A percentile compares a stretch with the other conserved stretches of the same genome.
Evolutionary conservation across 2,329 filamentous ascomycete species (phyloP).

Genomic region (Apiospora koreana): DNA sequence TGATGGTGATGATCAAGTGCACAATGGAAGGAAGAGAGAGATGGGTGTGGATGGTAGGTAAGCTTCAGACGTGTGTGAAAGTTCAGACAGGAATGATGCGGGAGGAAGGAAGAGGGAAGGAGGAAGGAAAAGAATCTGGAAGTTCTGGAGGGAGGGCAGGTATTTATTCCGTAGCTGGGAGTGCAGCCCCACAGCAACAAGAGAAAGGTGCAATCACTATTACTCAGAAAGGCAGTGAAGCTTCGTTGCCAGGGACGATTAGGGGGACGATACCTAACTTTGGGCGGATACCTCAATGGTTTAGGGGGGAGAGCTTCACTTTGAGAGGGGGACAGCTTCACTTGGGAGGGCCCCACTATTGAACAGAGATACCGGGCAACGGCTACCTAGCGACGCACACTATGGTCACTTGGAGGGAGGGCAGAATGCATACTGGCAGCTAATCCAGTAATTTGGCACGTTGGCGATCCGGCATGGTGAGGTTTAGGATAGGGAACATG

Average conservation of each 20-base stretch:
- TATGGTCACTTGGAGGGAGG: not conserved
- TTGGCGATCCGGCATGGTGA: not conserved
- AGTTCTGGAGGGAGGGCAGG: not conserved
- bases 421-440: not conserved
- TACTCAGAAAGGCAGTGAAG: not conserved
- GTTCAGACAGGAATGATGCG: not conserved
- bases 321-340: not conserved
- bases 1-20: conserved; percentile 4
- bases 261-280: not conserved
- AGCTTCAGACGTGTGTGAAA: not conserved
- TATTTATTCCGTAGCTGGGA: not conserved
- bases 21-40: not conserved
- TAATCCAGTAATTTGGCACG: not conserved
- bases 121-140: not conserved
- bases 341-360: not conserved
- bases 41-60: not conserved
- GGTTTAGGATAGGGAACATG: not conserved
- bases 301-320: not conserved
- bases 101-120: not conserved
- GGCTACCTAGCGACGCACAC: not conserved
- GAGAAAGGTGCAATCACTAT: not conserved
- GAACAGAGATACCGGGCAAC: not conserved
- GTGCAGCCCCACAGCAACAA: not conserved
- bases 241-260: not conserved
- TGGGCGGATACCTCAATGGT: not conserved